Evolutionary conservation across 1,284 basidiomycete species (phyloP).

Genomic region (Heliocybe sulcata): DNA sequence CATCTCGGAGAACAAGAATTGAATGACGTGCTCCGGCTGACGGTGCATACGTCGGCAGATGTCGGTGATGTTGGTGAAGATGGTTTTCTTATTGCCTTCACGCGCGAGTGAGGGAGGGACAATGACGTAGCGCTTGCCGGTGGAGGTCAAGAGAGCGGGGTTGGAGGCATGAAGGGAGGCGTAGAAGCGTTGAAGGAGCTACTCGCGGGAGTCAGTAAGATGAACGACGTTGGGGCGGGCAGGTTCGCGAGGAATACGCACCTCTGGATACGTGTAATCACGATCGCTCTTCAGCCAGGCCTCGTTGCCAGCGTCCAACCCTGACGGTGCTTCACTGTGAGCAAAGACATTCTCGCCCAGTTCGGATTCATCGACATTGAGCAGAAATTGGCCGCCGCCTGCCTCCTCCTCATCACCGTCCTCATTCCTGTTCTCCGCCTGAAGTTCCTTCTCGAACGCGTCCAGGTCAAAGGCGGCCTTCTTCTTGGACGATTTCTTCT

Average conservation of each 20-base stretch:
- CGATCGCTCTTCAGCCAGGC: conserved; percentile 90
- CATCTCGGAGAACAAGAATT: conserved; percentile 97
- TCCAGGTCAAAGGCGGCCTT: conserved; percentile 70
- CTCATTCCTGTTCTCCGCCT: conserved; percentile 45
- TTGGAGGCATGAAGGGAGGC: conserved; percentile 89
- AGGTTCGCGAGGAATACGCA: conserved; percentile 23
- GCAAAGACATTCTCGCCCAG: conserved; percentile 85
- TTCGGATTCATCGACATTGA: conserved; percentile 69
- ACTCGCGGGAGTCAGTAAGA: background rate
- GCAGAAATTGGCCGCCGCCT: conserved; percentile 52
- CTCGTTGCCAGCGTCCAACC: conserved; percentile 64
- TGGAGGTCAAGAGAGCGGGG: conserved; percentile 80
- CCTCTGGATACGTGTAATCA: conserved; percentile 94
- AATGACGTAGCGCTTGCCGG: conserved; percentile 94
- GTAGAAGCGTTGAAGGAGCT: conserved; percentile 95
- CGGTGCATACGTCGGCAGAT: conserved; percentile 99
- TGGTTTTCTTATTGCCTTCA: conserved; percentile 95
- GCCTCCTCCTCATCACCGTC: conserved; percentile 46
- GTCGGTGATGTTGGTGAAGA: conserved; percentile 95
- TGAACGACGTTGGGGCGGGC: background rate
- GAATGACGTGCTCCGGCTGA: conserved; percentile 98
- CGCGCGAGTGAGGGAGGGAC: conserved; percentile 93
- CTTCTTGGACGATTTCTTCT: conserved; percentile 77
- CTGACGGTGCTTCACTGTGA: conserved; percentile 45
- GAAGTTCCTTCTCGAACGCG: conserved; percentile 87